Percentiles rank a stretch among this genome's conserved stretches.
These are phyloP conservation scores for Taphrina confusa DNA, from an alignment of 1,139 yeast genomes.

Conservation along the genomic window DNA sequence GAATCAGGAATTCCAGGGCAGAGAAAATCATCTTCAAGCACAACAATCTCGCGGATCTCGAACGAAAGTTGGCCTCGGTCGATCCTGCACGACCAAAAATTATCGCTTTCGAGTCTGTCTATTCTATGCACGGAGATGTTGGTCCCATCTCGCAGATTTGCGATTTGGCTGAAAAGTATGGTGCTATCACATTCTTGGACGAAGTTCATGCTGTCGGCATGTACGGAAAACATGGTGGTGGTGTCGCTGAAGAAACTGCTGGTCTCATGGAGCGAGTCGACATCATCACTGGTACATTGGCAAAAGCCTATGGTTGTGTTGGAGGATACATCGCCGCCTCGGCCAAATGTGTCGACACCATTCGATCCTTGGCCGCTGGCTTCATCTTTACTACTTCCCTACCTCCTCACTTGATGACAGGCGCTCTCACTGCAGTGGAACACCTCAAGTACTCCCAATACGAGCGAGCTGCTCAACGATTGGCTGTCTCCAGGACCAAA, in stretches of 20 bases:
- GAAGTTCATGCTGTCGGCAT: conserved; percentile 99
- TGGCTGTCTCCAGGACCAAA: conserved; percentile 82
- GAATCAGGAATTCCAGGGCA: conserved; percentile 87
- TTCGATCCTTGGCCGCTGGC: conserved; percentile 95
- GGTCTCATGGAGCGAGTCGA: conserved; percentile 88
- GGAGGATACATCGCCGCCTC: conserved; percentile 98
- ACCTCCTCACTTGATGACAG: conserved; percentile 98
- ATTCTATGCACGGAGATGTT: conserved; percentile 97
- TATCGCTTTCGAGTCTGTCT: conserved; percentile 95
- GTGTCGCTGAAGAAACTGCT: conserved; percentile 98
- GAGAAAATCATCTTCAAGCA: conserved; percentile 88
- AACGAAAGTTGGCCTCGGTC: conserved; percentile 69
- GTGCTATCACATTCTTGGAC: conserved; percentile 93
- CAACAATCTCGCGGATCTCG: conserved; percentile 81
- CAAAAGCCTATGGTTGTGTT: conserved; percentile 94
- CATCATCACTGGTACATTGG: conserved; percentile 94
- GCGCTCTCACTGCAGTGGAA: conserved; percentile 83
- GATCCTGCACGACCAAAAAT: conserved; percentile 86
- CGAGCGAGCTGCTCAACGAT: conserved; percentile 83
- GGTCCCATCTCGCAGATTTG: conserved; percentile 91
- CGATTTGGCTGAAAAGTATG: conserved; percentile 94
- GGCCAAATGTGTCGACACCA: conserved; percentile 82
- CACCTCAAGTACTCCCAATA: conserved; percentile 75
- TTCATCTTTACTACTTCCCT: conserved; percentile 93
- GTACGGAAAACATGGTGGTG: conserved; percentile 99